A percentile compares a stretch with the other conserved stretches of the same genome.
These are phyloP conservation scores for Exophiala calicioides DNA, from an alignment of 2,329 filamentous ascomycete species.

Conservation along the genomic window DNA sequence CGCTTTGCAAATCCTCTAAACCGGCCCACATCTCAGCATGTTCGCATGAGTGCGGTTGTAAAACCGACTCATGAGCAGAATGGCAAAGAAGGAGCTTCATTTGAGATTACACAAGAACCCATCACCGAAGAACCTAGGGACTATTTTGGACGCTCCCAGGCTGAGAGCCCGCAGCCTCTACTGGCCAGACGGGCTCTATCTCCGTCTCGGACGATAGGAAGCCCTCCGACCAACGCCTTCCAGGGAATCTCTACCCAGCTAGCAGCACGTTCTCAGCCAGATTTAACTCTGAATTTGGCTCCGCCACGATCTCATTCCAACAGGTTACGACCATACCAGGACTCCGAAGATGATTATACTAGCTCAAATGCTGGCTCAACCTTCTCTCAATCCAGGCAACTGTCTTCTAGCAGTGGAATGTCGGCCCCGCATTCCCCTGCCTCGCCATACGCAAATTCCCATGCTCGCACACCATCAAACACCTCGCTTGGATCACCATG, in stretches of 20 bases:
- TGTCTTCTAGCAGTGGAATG: conserved; percentile 70
- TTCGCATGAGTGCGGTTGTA: conserved; percentile 66
- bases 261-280: conserved; percentile 25
- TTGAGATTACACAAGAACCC: too few species aligned
- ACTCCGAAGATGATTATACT: conserved; percentile 71
- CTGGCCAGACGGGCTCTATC: conserved; percentile 5
- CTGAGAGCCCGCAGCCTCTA: conserved; percentile 31
- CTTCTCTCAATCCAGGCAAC: conserved; percentile 72
- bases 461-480: conserved; percentile 78
- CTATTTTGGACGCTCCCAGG: conserved; percentile 30
- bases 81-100: not conserved
- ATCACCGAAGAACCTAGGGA: too few species aligned
- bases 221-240: conserved; percentile 6
- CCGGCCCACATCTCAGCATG: conserved; percentile 73
- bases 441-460: conserved; percentile 63
- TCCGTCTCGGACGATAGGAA: conserved; percentile 3
- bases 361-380: conserved; percentile 58
- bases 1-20: conserved; percentile 48
- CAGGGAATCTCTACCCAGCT: conserved; percentile 8
- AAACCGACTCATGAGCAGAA: conserved; percentile 24
- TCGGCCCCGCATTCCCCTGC: conserved; percentile 63
- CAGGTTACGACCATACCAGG: conserved; percentile 49
- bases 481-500: conserved; percentile 71
- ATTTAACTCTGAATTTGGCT: conserved; percentile 18
- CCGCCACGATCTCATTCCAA: conserved; percentile 21